Evolutionary conservation across 1,284 basidiomycete genomes (phyloP).

Genomic region (Marasmius sp.): DNA sequence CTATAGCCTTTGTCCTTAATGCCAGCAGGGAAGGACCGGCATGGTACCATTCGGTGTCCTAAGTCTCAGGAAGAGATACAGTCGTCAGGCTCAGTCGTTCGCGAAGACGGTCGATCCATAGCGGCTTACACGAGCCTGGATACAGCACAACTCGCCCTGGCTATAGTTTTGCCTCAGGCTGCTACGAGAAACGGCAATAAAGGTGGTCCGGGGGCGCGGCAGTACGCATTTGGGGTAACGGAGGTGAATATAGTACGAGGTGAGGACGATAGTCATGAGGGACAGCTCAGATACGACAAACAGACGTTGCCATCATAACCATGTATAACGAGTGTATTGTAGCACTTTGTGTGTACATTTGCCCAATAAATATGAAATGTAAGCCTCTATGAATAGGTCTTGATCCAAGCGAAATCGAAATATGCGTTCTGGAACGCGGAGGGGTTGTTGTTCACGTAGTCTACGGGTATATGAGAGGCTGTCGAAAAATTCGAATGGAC

Average conservation of each 20-base stretch:
- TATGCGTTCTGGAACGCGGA: slow-evolving; percentile 64
- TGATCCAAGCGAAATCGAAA: slow-evolving; percentile 60
- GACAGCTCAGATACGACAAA: neutral
- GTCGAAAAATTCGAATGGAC: neutral
- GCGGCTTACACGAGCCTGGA: neutral
- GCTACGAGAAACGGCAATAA: neutral
- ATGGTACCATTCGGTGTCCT: neutral
- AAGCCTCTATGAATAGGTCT: slow-evolving; percentile 27
- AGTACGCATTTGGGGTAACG: neutral
- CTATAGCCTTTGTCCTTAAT: neutral
- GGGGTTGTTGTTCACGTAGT: slow-evolving; percentile 65
- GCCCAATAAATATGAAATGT: neutral
- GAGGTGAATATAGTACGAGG: neutral
- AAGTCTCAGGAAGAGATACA: neutral
- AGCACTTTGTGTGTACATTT: neutral
- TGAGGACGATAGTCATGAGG: no score
- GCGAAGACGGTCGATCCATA: neutral
- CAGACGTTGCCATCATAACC: neutral
- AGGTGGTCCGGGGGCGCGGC: neutral
- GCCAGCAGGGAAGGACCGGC: neutral
- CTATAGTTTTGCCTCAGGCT: neutral
- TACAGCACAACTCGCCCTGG: neutral
- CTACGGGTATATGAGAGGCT: slow-evolving; percentile 25
- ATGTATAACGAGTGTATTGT: neutral
- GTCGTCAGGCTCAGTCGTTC: neutral